Percentiles rank a stretch among this genome's conserved stretches.
Conservation (phyloP, 148 eudicot species). For the Rhododendron ferrugineum region DNA sequence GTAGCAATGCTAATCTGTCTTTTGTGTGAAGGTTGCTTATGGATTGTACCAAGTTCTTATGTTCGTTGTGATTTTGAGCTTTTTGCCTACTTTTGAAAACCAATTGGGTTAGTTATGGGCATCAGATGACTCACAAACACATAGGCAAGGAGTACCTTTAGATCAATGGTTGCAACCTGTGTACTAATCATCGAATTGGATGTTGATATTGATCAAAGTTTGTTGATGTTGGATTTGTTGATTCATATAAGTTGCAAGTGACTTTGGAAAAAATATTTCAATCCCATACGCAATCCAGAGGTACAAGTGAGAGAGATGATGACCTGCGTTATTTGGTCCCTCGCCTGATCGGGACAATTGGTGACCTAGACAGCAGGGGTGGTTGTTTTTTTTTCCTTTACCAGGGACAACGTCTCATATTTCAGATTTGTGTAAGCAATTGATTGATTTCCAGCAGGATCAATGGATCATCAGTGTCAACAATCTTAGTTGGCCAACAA, state of each 20-base stretch:
- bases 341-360: not conserved
- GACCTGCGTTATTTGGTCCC: not conserved
- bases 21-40: not conserved
- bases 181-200: not conserved
- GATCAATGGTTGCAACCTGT: not conserved
- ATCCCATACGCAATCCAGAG: not conserved
- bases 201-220: not conserved
- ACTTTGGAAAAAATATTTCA: not conserved
- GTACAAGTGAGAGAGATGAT: not conserved
- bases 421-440: not conserved
- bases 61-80: not conserved
- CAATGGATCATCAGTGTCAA: not conserved
- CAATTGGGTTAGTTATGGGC: not conserved
- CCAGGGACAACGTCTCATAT: not conserved
- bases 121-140: not conserved
- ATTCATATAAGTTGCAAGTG: not conserved
- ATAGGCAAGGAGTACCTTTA: not conserved
- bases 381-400: not conserved
- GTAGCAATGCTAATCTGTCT: not conserved
- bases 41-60: not conserved
- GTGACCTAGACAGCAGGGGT: not conserved
- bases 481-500: not conserved
- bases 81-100: not conserved
- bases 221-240: not conserved
- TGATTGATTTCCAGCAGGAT: not conserved